A percentile compares a stretch with the other conserved stretches of the same genome.
Evolutionary conservation across 1,139 yeast genomes (phyloP).

Genomic region (Meyerozyma athensensis): DNA sequence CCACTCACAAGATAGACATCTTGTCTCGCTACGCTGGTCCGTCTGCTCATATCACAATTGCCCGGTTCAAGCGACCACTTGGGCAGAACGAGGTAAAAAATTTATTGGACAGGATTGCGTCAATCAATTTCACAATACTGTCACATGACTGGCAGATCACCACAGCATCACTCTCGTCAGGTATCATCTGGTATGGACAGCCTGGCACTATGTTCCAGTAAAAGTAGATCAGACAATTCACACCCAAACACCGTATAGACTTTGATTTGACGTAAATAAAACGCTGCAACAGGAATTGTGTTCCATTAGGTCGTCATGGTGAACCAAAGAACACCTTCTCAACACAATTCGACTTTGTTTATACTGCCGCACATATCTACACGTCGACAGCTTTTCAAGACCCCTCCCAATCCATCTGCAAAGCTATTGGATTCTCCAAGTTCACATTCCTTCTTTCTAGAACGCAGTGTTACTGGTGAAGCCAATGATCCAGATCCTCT

Average conservation of each 20-base stretch:
- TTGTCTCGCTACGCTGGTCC: neutral
- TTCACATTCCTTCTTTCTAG: slow-evolving; percentile 38
- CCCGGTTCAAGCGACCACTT: neutral
- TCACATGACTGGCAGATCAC: neutral
- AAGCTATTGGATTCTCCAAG: slow-evolving; percentile 43
- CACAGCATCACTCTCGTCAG: neutral
- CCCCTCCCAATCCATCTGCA: slow-evolving; percentile 50
- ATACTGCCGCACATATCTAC: slow-evolving; percentile 56
- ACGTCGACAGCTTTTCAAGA: slow-evolving; percentile 43
- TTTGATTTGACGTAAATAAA: neutral
- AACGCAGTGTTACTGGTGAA: slow-evolving; percentile 9
- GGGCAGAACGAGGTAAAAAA: neutral
- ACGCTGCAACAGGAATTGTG: neutral
- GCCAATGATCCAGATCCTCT: slow-evolving; percentile 33
- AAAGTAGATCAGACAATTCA: neutral
- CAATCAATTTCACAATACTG: neutral
- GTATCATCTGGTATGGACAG: slow-evolving; percentile 1
- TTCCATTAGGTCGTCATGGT: slow-evolving; percentile 7
- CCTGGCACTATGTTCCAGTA: slow-evolving; percentile 1
- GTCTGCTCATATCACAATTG: slow-evolving; percentile 1
- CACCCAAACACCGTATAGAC: neutral
- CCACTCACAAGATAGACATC: neutral
- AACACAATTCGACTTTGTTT: slow-evolving; percentile 58
- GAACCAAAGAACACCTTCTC: slow-evolving; percentile 25
- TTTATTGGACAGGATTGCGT: neutral